Percentiles rank a stretch among this genome's conserved stretches.
Conservation (phyloP, 106 monocot genomes). For the Agapanthus africanus region DNA sequence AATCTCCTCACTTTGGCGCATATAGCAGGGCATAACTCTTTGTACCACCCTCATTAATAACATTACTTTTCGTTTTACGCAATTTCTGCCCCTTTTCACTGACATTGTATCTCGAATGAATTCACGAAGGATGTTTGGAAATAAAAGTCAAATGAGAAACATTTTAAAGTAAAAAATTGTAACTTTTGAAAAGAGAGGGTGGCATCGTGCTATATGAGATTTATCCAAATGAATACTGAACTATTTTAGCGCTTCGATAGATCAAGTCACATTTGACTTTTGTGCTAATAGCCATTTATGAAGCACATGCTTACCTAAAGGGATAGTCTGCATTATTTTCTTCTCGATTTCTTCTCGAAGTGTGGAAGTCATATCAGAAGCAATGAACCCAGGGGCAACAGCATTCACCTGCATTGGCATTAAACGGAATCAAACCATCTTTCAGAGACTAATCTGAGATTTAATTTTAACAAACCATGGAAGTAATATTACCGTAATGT, state of each 20-base stretch:
- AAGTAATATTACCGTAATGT: conserved; percentile 54
- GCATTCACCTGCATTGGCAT: conserved; percentile 59
- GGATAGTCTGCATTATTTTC: conserved; percentile 53
- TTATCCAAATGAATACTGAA: too few species aligned
- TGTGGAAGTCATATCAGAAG: conserved; percentile 79
- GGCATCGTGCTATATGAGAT: too few species aligned
- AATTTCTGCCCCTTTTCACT: too few species aligned
- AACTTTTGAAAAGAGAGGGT: too few species aligned
- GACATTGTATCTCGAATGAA: too few species aligned
- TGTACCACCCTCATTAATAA: too few species aligned
- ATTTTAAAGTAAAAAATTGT: too few species aligned
- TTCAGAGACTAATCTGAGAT: neutral
- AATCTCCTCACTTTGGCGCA: too few species aligned
- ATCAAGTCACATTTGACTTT: neutral
- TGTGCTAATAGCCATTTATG: neutral
- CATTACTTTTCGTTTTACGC: too few species aligned
- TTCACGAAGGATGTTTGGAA: too few species aligned
- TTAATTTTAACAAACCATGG: neutral
- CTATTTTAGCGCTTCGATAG: neutral
- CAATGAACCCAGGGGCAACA: conserved; percentile 85
- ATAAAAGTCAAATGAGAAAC: too few species aligned
- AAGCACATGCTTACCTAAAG: conserved; percentile 42
- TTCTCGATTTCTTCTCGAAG: conserved; percentile 68
- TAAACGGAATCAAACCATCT: neutral
- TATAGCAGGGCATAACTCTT: too few species aligned